Evolutionary conservation across 768 basidiomycete genomes (phyloP).

Genomic region (Lentinula aciculospora): DNA sequence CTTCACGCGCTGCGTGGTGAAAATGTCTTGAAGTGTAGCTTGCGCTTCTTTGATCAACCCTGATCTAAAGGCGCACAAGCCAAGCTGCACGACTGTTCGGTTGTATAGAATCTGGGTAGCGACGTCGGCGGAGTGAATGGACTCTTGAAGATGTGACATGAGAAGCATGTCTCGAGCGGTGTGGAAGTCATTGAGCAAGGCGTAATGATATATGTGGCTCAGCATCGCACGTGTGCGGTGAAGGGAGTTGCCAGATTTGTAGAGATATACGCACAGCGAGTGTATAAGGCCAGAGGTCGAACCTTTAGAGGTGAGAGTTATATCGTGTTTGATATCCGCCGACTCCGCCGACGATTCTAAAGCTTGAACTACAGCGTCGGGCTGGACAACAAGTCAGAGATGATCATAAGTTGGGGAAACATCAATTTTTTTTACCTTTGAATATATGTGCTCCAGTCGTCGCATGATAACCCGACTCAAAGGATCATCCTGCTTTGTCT

Average conservation of each 20-base stretch:
- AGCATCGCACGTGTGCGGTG: constrained; percentile 96
- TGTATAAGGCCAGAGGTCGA: constrained; percentile 79
- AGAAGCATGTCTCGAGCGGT: constrained; percentile 96
- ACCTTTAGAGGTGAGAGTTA: constrained; percentile 50
- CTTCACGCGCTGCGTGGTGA: constrained; percentile 93
- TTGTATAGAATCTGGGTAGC: constrained; percentile 98
- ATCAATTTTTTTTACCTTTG: constrained; percentile 68
- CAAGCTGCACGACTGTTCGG: constrained; percentile 94
- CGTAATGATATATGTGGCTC: constrained; percentile 95
- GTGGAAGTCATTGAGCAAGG: constrained; percentile 94
- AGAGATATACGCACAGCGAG: constrained; percentile 84
- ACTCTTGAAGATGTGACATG: constrained; percentile 98
- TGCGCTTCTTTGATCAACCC: constrained; percentile 95
- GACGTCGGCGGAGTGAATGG: constrained; percentile 93
- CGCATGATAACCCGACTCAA: constrained; percentile 89
- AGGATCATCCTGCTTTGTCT: constrained; percentile 68
- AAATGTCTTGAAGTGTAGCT: constrained; percentile 89
- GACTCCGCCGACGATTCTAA: constrained; percentile 68
- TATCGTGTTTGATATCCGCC: constrained; percentile 55
- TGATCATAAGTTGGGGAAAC: not conserved
- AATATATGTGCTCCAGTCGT: constrained; percentile 95
- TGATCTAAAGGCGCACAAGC: constrained; percentile 92
- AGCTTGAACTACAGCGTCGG: constrained; percentile 87
- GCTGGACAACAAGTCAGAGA: constrained; percentile 41
- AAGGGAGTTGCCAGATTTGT: constrained; percentile 86